These are phyloP conservation scores for Phytophthora ramorum DNA, from an alignment of 352 stramenopile genomes.

Conservation along the genomic window DNA sequence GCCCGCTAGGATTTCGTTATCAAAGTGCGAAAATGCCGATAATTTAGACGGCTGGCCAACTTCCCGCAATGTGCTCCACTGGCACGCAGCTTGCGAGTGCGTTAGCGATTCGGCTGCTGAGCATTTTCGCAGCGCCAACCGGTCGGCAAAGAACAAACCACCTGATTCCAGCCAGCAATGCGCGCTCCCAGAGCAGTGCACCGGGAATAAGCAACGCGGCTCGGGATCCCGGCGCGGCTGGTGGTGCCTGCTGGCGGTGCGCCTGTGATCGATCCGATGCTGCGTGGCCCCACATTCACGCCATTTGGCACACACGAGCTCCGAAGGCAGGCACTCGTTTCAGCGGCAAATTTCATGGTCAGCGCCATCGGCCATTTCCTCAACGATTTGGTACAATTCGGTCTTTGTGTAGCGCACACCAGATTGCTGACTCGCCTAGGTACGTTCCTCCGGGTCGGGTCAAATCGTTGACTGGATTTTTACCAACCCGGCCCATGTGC, in stretches of 20 bases:
- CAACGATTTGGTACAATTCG: constrained; percentile 34
- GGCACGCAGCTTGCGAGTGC: constrained; percentile 16
- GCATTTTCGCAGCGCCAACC: constrained; percentile 28
- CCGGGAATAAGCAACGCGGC: constrained; percentile 10
- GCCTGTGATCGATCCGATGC: constrained; percentile 16
- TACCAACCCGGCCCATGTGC: not conserved
- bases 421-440: not conserved
- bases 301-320: not conserved
- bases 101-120: constrained; percentile 10
- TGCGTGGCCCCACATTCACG: constrained; percentile 17
- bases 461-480: not conserved
- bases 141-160: constrained; percentile 16
- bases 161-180: constrained; percentile 4
- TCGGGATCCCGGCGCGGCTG: constrained; percentile 13
- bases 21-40: not conserved
- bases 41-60: constrained; percentile 5
- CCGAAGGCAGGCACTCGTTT: constrained; percentile 1
- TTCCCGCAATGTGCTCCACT: constrained; percentile 23
- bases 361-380: not conserved
- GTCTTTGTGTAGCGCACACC: no score
- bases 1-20: no score
- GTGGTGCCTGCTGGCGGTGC: constrained; percentile 14
- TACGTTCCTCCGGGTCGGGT: not conserved
- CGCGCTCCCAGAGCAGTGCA: not conserved
- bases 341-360: constrained; percentile 10